These are phyloP conservation scores for Venturia carpophila DNA, from an alignment of 2,329 filamentous ascomycete species.

Conservation along the genomic window DNA sequence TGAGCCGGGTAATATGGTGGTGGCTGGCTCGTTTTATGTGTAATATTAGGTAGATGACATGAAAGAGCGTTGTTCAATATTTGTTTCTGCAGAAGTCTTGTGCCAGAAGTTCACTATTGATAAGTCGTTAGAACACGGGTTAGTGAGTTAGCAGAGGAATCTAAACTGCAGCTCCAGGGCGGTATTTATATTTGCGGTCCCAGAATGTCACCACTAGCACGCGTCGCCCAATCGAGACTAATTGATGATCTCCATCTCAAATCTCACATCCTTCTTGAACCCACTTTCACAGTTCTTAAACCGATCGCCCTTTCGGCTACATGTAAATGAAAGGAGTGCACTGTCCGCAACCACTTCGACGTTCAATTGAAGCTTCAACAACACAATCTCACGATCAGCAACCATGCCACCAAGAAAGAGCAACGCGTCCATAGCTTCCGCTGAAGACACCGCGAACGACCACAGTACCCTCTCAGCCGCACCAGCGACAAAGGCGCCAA, in stretches of 20 bases:
- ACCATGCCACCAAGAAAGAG: conserved; percentile 17
- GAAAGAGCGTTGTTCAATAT: neutral
- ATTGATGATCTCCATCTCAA: neutral
- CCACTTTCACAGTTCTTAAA: neutral
- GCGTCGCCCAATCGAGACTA: conserved; percentile 7
- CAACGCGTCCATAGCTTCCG: conserved; percentile 13
- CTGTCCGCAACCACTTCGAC: neutral
- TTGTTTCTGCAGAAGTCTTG: neutral
- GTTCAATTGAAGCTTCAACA: neutral
- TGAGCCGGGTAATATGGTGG: conserved; percentile 1
- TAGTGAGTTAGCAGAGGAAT: too few relatives aligned
- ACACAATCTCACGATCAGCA: neutral
- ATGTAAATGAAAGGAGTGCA: neutral
- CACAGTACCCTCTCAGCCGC: conserved; percentile 6
- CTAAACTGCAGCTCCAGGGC: too few relatives aligned
- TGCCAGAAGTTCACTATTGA: too few relatives aligned
- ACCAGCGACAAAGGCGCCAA: neutral
- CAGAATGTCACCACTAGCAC: conserved; percentile 50
- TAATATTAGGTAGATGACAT: conserved; percentile 8
- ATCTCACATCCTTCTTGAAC: neutral
- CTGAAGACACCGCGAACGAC: neutral
- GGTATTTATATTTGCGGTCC: neutral
- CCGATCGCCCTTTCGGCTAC: neutral
- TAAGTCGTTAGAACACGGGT: too few relatives aligned
- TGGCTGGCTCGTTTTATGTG: neutral